Evolutionary conservation across 176 grass and related monocot species (phyloP).

Genomic region (Bolboschoenus planiculmis): DNA sequence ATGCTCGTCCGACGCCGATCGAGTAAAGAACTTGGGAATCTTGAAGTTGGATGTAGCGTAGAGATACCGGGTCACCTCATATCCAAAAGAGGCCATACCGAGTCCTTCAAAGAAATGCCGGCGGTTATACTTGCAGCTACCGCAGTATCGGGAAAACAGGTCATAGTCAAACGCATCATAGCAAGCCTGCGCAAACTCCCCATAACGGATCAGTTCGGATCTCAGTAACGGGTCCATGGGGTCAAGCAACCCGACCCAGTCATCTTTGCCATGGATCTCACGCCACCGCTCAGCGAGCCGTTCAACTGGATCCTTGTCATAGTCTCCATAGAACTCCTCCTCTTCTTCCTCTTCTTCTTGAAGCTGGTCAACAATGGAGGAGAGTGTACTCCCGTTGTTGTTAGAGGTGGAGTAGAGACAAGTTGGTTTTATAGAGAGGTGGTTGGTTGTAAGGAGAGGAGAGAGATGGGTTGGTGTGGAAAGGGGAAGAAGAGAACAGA

Average conservation of each 20-base stretch:
- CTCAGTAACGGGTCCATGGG: slow-evolving; percentile 73
- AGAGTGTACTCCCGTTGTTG: slow-evolving; percentile 27
- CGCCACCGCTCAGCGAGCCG: slow-evolving; percentile 43
- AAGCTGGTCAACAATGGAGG: slow-evolving; percentile 44
- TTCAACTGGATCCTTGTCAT: background rate
- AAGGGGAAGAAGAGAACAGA: background rate
- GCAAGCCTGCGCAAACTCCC: slow-evolving; percentile 76
- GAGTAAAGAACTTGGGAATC: slow-evolving; percentile 33
- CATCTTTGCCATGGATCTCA: slow-evolving; percentile 64
- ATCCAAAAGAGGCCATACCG: slow-evolving; percentile 38
- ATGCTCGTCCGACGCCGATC: slow-evolving; percentile 15
- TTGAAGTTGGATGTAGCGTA: slow-evolving; percentile 42
- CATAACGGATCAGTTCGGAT: slow-evolving; percentile 70
- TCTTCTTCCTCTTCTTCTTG: slow-evolving; percentile 13
- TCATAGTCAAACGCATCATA: slow-evolving; percentile 91
- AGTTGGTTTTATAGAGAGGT: background rate
- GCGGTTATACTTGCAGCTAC: slow-evolving; percentile 56
- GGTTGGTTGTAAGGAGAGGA: background rate
- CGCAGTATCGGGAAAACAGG: slow-evolving; percentile 53
- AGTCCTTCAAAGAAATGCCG: slow-evolving; percentile 36
- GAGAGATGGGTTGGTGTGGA: background rate
- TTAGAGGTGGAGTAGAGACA: slow-evolving; percentile 21
- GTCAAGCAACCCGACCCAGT: slow-evolving; percentile 70
- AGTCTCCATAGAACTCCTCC: background rate
- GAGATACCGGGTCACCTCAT: slow-evolving; percentile 41